Base-by-base conservation (phyloP, 352 stramenopile genomes). In the Phytopythium helicoides region DNA sequence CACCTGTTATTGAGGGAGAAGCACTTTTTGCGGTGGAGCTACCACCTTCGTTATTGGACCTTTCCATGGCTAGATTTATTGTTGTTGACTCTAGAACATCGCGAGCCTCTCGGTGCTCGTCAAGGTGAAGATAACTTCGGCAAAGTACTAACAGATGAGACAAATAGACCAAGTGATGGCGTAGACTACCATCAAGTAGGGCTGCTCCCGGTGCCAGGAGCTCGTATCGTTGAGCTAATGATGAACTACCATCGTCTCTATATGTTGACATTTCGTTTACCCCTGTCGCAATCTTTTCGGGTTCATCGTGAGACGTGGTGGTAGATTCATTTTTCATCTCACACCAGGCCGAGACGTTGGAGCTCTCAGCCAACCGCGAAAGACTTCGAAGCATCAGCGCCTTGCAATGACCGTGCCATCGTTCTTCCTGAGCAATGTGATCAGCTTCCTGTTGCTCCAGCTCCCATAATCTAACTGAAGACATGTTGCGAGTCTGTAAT, bases 401-500 rank as follows among this genome's bases (percentile, higher is more conserved):
- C 33, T 81, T 81, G 48, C 67, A 81, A 39, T 81, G 56, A 10
- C 67, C 68, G 23, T 81, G 71, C 71, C 71, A 81, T 18, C 35
- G 53, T 31, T 76, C 71, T 34, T 81, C 71, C 16, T 58, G 35
- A 47, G 76, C 67, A 2, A 76, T 48, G n/a, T 67, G 56, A 4
- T 44, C 28, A 34, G 70, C 61, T 28, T 81, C 71, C 2, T 56
- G 22, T 41, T 60, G 54, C 38, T 78, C 71, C 0, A 71, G 54
- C 21, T 67, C 45, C 56, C 56, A 76, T 25, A 73, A 54, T 0
- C 7, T 50, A 11, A 78, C 39, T 5, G 71, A 81, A 6, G 47
- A 54, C 44, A 76, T 69, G 40, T 76, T 81, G 35, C 72, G 64
- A 5, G 44, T 58, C 46, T 81, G 71, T 0, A 81, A 52, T 0